These are phyloP conservation scores for Ammopiptanthus mongolicus DNA, from an alignment of 306 rosid species.

Conservation along the genomic window DNA sequence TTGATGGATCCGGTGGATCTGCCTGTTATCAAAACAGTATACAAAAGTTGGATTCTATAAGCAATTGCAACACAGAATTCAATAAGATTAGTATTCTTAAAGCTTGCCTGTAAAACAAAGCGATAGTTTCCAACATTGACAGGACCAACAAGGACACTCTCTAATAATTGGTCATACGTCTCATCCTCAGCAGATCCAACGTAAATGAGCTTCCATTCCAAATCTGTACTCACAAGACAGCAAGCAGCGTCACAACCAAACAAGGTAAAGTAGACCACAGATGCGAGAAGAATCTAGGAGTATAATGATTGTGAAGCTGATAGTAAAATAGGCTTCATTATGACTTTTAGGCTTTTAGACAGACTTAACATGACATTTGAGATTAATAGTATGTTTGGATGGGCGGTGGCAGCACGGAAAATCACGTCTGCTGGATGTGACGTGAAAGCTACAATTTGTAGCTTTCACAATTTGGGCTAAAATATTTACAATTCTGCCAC, in stretches of 20 bases:
- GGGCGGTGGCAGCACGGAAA: no score
- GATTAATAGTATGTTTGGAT: no score
- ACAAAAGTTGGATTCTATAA: background rate
- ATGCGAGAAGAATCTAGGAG: background rate
- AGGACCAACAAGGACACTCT: slow-evolving; percentile 93
- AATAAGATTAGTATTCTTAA: background rate
- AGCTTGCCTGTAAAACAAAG: slow-evolving; percentile 74
- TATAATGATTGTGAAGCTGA: background rate
- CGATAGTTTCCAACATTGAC: slow-evolving; percentile 91
- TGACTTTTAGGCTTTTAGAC: background rate
- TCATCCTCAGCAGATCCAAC: slow-evolving; percentile 97
- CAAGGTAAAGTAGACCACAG: background rate
- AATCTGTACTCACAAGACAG: slow-evolving; percentile 37
- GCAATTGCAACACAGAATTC: background rate
- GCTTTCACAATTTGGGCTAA: no score
- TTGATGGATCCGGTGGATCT: slow-evolving; percentile 88
- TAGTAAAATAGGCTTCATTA: background rate
- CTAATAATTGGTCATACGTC: slow-evolving; percentile 81
- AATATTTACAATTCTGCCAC: no score
- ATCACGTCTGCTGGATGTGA: no score
- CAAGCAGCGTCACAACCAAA: background rate
- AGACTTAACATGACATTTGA: background rate
- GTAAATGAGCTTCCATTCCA: slow-evolving; percentile 93
- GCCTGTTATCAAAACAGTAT: slow-evolving; percentile 44
- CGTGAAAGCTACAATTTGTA: no score